Evolutionary conservation across 1,284 basidiomycete genomes (phyloP).

Genomic region (Paramarasmius palmivorus): DNA sequence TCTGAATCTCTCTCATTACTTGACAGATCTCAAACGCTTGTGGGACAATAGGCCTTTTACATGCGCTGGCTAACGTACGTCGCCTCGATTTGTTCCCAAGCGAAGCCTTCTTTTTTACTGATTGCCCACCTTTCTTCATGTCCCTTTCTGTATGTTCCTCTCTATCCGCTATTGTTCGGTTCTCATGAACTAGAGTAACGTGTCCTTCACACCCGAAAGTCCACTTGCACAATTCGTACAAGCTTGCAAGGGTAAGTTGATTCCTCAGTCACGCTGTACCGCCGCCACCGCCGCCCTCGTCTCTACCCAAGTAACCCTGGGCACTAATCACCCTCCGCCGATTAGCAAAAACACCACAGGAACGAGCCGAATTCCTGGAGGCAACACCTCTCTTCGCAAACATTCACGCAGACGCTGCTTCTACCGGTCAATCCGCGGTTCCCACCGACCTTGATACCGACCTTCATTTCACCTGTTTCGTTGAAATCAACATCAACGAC

Average conservation of each 20-base stretch:
- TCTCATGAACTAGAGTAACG: conserved; percentile 46
- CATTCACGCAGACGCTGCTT: conserved; percentile 74
- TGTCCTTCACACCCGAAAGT: conserved; percentile 54
- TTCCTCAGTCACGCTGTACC: background rate
- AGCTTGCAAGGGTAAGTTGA: conserved; percentile 52
- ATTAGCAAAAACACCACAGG: conserved; percentile 64
- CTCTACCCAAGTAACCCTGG: no score
- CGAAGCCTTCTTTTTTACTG: background rate
- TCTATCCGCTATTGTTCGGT: no score
- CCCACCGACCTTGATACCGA: conserved; percentile 61
- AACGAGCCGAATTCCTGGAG: conserved; percentile 75
- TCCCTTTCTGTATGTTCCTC: no score
- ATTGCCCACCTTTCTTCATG: no score
- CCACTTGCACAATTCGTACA: conserved; percentile 66
- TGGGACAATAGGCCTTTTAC: conserved; percentile 86
- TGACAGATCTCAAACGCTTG: conserved; percentile 83
- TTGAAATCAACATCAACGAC: conserved; percentile 30
- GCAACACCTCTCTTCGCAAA: conserved; percentile 73
- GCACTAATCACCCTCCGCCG: no score
- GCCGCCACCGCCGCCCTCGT: background rate
- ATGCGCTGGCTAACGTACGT: conserved; percentile 74
- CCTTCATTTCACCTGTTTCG: conserved; percentile 85
- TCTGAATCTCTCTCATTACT: background rate
- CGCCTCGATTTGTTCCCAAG: conserved; percentile 1
- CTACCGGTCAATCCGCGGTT: conserved; percentile 66